phyloP scores from a whole-genome alignment of 148 eudicot species.

The Silene latifolia region DNA sequence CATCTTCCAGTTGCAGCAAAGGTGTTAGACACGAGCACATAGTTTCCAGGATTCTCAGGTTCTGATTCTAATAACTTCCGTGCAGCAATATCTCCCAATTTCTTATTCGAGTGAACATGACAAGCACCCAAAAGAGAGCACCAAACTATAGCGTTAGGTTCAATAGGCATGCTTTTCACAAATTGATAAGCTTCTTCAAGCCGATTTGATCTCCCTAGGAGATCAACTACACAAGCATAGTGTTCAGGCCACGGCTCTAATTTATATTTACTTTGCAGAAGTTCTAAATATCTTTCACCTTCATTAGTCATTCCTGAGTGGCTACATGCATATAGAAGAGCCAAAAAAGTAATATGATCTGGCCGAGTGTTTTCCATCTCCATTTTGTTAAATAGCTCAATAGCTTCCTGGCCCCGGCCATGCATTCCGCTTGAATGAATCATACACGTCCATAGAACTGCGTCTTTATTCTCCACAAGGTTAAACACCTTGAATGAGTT shows the following conservation, averaged over 20 bases:
- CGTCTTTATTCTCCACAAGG: constrained; percentile 43
- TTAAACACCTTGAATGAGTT: constrained; percentile 56
- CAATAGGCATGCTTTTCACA: constrained; percentile 54
- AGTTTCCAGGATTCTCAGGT: constrained; percentile 66
- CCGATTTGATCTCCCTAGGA: constrained; percentile 75
- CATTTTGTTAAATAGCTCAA: constrained; percentile 53
- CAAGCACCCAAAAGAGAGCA: constrained; percentile 81
- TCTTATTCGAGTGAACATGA: constrained; percentile 46
- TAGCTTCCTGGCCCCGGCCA: constrained; percentile 55
- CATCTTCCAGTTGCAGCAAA: constrained; percentile 65
- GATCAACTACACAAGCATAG: constrained; percentile 81
- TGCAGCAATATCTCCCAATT: constrained; percentile 65
- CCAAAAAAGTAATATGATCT: constrained; percentile 81
- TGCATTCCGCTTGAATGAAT: constrained; percentile 82
- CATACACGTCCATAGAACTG: constrained; percentile 73
- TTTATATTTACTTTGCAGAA: constrained; percentile 46
- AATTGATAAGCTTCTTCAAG: constrained; percentile 72
- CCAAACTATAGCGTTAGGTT: constrained; percentile 67
- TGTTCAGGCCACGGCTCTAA: constrained; percentile 90
- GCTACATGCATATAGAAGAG: constrained; percentile 84
- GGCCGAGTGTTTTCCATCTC: constrained; percentile 42
- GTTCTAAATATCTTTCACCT: constrained; percentile 48
- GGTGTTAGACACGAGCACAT: constrained; percentile 68
- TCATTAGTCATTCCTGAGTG: constrained; percentile 67
- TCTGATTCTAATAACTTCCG: constrained; percentile 56